phyloP scores from a whole-genome alignment of 2,329 filamentous ascomycete genomes.

The Trichoderma oligosporum region DNA sequence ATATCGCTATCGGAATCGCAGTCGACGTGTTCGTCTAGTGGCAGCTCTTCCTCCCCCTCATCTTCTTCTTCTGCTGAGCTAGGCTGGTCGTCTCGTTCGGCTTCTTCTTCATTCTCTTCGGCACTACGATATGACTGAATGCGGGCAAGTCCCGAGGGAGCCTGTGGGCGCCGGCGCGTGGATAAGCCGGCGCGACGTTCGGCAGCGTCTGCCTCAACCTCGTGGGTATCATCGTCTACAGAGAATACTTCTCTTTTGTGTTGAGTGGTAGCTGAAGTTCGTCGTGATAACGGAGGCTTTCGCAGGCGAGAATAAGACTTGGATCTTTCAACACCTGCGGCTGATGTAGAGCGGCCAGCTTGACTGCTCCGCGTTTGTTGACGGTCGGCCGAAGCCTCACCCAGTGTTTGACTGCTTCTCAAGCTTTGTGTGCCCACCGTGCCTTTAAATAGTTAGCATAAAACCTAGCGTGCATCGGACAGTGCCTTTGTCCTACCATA shows the following conservation, averaged over 20 bases:
- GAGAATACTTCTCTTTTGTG: constrained; percentile 85
- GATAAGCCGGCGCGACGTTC: constrained; percentile 41
- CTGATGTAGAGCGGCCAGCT: constrained; percentile 39
- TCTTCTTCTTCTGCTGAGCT: constrained; percentile 27
- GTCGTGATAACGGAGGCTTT: constrained; percentile 70
- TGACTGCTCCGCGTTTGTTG: constrained; percentile 33
- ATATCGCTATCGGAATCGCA: constrained; percentile 67
- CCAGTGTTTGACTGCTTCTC: constrained; percentile 32
- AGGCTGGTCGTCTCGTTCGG: constrained; percentile 21
- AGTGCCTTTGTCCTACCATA: constrained; percentile 47
- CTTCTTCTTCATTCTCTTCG: constrained; percentile 24
- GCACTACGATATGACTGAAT: constrained; percentile 38
- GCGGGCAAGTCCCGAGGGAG: constrained; percentile 37
- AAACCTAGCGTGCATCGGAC: neutral
- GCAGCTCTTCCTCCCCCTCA: constrained; percentile 40
- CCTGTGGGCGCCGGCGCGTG: constrained; percentile 35
- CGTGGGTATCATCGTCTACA: constrained; percentile 79
- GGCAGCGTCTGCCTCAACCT: constrained; percentile 67
- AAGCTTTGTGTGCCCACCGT: constrained; percentile 27
- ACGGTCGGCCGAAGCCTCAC: constrained; percentile 38
- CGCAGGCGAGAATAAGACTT: constrained; percentile 51
- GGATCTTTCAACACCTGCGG: constrained; percentile 43
- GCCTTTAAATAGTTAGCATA: constrained; percentile 23
- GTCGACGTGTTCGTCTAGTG: constrained; percentile 48
- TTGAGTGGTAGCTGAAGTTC: constrained; percentile 72